Percentiles rank a stretch among this genome's conserved stretches.
Conservation (phyloP, 78 protist genomes). For the Dictyostelium capitatum region DNA sequence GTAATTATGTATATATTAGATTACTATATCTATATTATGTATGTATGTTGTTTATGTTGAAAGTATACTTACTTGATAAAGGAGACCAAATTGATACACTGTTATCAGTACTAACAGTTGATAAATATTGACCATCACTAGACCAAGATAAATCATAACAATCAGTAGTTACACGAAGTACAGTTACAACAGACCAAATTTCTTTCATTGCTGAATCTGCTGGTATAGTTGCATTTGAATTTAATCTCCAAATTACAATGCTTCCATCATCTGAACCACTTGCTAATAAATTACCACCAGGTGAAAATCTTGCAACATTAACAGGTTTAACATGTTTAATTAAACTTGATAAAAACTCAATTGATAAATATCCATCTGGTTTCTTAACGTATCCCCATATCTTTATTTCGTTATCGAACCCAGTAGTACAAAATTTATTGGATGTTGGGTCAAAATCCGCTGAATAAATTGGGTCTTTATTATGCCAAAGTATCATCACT, state of each 20-base stretch:
- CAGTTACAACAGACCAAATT: constrained; percentile 26
- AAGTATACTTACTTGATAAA: constrained; percentile 53
- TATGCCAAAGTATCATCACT: constrained; percentile 78
- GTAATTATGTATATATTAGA: neutral
- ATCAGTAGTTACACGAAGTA: constrained; percentile 39
- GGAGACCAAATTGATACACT: constrained; percentile 66
- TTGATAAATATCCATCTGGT: constrained; percentile 27
- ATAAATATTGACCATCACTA: constrained; percentile 37
- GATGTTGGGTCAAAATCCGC: constrained; percentile 45
- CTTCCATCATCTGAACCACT: constrained; percentile 73
- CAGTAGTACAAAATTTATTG: constrained; percentile 71
- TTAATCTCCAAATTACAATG: constrained; percentile 61
- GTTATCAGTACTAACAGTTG: constrained; percentile 55
- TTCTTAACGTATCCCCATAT: constrained; percentile 61
- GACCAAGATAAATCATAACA: constrained; percentile 69
- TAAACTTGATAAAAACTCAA: constrained; percentile 37
- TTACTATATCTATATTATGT: neutral
- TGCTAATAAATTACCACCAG: constrained; percentile 75
- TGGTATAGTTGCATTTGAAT: neutral
- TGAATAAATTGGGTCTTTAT: constrained; percentile 76
- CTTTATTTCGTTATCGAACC: constrained; percentile 77
- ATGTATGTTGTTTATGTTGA: neutral
- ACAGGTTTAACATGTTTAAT: constrained; percentile 59
- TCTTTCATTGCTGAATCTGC: constrained; percentile 48
- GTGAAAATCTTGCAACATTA: constrained; percentile 74